Base-by-base conservation (phyloP, 306 rosid genomes). In the Ormosia semicastrata region DNA sequence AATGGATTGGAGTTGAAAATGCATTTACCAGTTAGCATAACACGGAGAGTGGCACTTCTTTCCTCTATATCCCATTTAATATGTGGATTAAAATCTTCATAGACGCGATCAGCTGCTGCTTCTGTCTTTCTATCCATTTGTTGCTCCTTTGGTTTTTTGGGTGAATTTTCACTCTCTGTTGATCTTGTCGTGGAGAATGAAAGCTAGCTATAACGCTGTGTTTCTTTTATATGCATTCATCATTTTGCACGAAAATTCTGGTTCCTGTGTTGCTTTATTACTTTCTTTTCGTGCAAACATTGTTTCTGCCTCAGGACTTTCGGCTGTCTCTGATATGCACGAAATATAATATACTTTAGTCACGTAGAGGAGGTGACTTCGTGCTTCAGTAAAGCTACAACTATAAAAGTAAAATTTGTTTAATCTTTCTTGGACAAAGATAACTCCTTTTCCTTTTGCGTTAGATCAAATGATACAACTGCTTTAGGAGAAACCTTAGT, bases 221-320 rank as follows among this genome's bases (percentile, higher is more conserved):
- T 13, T 84, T 46, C 77, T 78, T 84, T 84, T 78, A 84, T 84
- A 84, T 15, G 10, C 13, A 6, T 73, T 47, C 70, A 64, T 47
- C 56, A 44, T 11, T 36, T 46, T 47, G 47, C 81, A 82, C 0
- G 24, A 24, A 24, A 24, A 24, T 24, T 24, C 24, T 24, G 24
- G 24, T 47, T 71, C 5, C 17, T 54, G 41, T 24, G 30, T 70
- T 30, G 59, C 57, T 52, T 78, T 66, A 24, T 79, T 79, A 17
- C 74, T 79, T 84, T 67, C 84, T 84, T 84, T 79, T 84, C 84
- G 60, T 79, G 66, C 62, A 84, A 73, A 73, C 83, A 54, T 44
- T 71, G 66, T 43, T 32, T 60, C 32, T 73, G 74, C 24, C 15
- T 64, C 9, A 8, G 17, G 46, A 50, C 73, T 72, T 7, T 78